These are phyloP conservation scores for Conticribra guillardii DNA, from an alignment of 108 stramenopile species.

Conservation along the genomic window DNA sequence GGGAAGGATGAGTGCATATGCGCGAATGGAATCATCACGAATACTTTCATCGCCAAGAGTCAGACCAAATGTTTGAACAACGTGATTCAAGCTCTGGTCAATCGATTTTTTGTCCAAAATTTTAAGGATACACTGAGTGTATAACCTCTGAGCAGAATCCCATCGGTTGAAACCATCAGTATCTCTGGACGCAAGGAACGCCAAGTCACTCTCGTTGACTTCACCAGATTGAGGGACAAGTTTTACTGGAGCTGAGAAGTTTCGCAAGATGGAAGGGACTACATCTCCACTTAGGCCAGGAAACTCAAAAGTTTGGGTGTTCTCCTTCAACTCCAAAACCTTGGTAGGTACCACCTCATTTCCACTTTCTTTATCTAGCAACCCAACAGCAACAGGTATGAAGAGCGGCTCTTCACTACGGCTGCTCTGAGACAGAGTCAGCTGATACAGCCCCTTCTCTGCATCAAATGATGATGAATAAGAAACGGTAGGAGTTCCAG, in stretches of 20 bases:
- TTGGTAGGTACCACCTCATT: slow-evolving; percentile 81
- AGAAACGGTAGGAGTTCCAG: slow-evolving; percentile 92
- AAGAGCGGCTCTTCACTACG: slow-evolving; percentile 72
- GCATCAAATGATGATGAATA: slow-evolving; percentile 67
- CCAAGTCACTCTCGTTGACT: slow-evolving; percentile 56
- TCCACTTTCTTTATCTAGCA: slow-evolving; percentile 84
- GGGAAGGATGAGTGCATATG: slow-evolving; percentile 67
- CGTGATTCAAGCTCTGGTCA: slow-evolving; percentile 23
- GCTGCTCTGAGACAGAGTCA: slow-evolving; percentile 65
- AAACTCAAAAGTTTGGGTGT: slow-evolving; percentile 86
- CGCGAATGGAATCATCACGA: slow-evolving; percentile 58
- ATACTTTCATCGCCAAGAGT: slow-evolving; percentile 47
- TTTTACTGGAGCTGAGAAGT: slow-evolving; percentile 95
- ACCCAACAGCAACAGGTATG: slow-evolving; percentile 92
- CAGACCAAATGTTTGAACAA: slow-evolving; percentile 43
- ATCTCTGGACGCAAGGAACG: slow-evolving; percentile 72
- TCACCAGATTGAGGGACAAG: slow-evolving; percentile 47
- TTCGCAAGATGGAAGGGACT: slow-evolving; percentile 89
- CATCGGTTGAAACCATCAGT: slow-evolving; percentile 81
- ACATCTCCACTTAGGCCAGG: slow-evolving; percentile 68
- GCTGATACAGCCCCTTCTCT: slow-evolving; percentile 41
- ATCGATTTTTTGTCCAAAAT: slow-evolving; percentile 20
- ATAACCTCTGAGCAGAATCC: slow-evolving; percentile 72
- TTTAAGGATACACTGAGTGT: slow-evolving; percentile 44
- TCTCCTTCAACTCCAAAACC: slow-evolving; percentile 87